Evolutionary conservation across 2,329 filamentous ascomycete genomes (phyloP).

Genomic region (Tolypocladium ovalisporum): DNA sequence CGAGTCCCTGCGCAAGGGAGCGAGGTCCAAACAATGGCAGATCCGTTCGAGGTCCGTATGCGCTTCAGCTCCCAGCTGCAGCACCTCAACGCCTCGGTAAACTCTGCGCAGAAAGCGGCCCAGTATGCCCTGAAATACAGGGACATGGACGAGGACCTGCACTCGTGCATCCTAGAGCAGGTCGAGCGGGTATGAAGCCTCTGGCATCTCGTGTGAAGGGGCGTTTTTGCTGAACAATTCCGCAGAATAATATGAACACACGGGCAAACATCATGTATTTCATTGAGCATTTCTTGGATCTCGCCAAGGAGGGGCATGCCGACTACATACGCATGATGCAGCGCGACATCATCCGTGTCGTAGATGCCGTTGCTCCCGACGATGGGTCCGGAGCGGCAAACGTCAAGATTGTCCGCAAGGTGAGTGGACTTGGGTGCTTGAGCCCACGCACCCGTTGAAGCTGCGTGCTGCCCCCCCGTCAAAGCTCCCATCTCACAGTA

Average conservation of each 20-base stretch:
- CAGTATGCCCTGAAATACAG: slow-evolving; percentile 90
- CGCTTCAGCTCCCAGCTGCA: slow-evolving; percentile 87
- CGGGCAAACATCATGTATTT: slow-evolving; percentile 99
- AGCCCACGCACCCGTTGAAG: neutral
- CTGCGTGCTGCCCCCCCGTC: neutral
- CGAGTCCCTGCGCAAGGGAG: neutral
- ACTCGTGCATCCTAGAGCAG: slow-evolving; percentile 95
- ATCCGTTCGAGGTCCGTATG: slow-evolving; percentile 97
- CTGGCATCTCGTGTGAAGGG: too few relatives aligned
- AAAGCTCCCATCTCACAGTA: neutral
- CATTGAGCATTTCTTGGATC: slow-evolving; percentile 86
- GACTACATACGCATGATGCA: slow-evolving; percentile 93
- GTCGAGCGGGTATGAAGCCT: slow-evolving; percentile 56
- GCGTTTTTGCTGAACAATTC: neutral
- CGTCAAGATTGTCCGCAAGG: slow-evolving; percentile 80
- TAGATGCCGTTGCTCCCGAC: slow-evolving; percentile 82
- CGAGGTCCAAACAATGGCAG: slow-evolving; percentile 35
- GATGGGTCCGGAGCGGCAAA: slow-evolving; percentile 86
- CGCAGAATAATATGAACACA: slow-evolving; percentile 85
- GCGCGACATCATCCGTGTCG: slow-evolving; percentile 79
- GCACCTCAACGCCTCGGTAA: slow-evolving; percentile 81
- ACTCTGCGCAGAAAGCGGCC: slow-evolving; percentile 82
- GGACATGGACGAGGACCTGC: slow-evolving; percentile 93
- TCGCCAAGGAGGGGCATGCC: slow-evolving; percentile 63
- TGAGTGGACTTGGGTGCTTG: slow-evolving; percentile 24